These are phyloP conservation scores for Ophiosphaerella herpotricha DNA, from an alignment of 2,329 filamentous ascomycete species.

Conservation along the genomic window DNA sequence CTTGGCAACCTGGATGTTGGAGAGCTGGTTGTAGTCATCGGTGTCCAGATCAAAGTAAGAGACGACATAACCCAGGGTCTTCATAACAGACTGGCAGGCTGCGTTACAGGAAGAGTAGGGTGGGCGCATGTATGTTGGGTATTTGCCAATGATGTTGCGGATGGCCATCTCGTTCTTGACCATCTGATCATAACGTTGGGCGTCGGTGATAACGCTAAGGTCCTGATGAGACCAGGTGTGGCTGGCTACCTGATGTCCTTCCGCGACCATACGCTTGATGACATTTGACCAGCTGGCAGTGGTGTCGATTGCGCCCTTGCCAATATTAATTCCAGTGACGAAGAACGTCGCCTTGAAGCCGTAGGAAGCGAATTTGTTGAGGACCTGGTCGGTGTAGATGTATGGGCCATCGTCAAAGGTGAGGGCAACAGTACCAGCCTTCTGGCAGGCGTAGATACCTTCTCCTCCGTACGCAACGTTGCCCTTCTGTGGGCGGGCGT, in stretches of 20 bases:
- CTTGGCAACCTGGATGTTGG: constrained; percentile 43
- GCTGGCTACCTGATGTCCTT: constrained; percentile 65
- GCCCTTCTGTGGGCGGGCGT: constrained; percentile 60
- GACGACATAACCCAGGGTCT: constrained; percentile 60
- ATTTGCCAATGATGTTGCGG: constrained; percentile 58
- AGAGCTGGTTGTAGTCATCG: constrained; percentile 48
- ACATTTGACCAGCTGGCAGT: constrained; percentile 52
- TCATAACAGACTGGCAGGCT: constrained; percentile 47
- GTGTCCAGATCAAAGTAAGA: constrained; percentile 66
- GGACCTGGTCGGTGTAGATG: constrained; percentile 63
- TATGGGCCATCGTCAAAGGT: constrained; percentile 71
- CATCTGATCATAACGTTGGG: constrained; percentile 55
- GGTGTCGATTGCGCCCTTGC: constrained; percentile 62
- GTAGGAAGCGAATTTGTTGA: constrained; percentile 62
- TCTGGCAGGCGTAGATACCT: constrained; percentile 59
- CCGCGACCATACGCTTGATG: constrained; percentile 59
- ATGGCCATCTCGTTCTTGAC: constrained; percentile 61
- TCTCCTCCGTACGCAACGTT: constrained; percentile 60
- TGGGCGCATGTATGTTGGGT: constrained; percentile 60
- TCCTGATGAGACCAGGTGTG: constrained; percentile 62
- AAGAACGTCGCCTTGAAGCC: constrained; percentile 71
- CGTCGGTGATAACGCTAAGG: constrained; percentile 50
- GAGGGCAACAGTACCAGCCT: constrained; percentile 64
- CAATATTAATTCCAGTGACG: constrained; percentile 62
- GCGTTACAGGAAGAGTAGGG: constrained; percentile 53